phyloP scores from a whole-genome alignment of 495 filamentous ascomycete genomes.

The Daldinia loculata region DNA sequence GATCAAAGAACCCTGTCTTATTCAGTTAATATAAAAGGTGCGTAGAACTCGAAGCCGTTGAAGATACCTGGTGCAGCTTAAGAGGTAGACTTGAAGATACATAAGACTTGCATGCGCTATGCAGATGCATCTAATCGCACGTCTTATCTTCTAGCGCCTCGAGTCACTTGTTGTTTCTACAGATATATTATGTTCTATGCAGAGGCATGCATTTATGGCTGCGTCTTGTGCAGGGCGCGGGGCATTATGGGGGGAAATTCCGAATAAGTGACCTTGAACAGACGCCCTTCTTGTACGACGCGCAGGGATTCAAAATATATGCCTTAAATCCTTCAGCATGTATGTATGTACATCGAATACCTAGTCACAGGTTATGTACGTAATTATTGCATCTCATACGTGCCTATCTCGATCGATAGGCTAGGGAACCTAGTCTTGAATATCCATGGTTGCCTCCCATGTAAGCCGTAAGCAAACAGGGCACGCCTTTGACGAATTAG shows the following conservation, averaged over 20 bases:
- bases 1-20: not conserved
- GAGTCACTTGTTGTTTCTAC: not conserved
- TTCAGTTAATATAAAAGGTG: not conserved
- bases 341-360: too few relatives aligned
- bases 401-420: slow-evolving; percentile 1
- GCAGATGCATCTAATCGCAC: not conserved
- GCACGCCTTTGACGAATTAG: slow-evolving; percentile 14
- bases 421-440: not conserved
- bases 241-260: not conserved
- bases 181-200: not conserved
- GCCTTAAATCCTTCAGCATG: too few relatives aligned
- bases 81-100: too few relatives aligned
- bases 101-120: too few relatives aligned
- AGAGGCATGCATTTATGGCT: not conserved
- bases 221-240: not conserved
- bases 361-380: not conserved
- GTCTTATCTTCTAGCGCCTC: not conserved
- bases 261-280: not conserved
- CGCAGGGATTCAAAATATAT: not conserved
- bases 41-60: too few relatives aligned
- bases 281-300: not conserved
- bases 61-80: too few relatives aligned
- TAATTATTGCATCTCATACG: not conserved
- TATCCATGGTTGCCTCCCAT: not conserved
- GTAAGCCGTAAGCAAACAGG: slow-evolving; percentile 3